Evolutionary conservation across 148 eudicot species (phyloP), one percentile per base, ranked within the genome.

Genomic region (Chenopodium quinoa): DNA sequence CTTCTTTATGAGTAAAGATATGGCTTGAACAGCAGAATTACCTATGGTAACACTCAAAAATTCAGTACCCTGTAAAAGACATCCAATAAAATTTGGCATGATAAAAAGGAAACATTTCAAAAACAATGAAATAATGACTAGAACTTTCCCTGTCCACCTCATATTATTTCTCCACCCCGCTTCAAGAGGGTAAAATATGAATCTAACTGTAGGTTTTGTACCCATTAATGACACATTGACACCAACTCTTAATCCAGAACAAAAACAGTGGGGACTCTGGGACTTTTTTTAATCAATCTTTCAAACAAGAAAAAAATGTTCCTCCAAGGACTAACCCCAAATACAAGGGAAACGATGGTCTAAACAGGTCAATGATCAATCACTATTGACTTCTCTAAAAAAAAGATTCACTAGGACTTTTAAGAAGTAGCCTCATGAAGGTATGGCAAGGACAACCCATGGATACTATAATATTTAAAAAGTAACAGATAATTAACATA

Each of bases 11-110:
- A 95, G 92, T 78, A 95, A 84, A 71, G 93, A 88, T 85, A 95
- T 95, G 50, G 99, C 99, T 85, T 95, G 91, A 79, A 92, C 95
- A 71, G 99, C 99, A 66, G 97, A 95, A 88, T 95, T 95, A 58
- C 99, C 98, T 95, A 89, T 44, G 77, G 44, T 52, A 78, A 27
- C 31, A 63, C 66, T 70, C 7, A n/a, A 62, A 50, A 7, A 27
- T 84, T 83, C 69, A 82, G 64, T 47, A 81, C 58, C 77, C 34
- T 9, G 17, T 23, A 12, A 11, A n/a, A 48, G 17, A 22, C 37
- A 27, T 47, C 29, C 32, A 46, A 31, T 47, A 73, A 17, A 73
- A n/a, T 22, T 23, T 47, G 29, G 4, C 9, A 23, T 2, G n/a
- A 47, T 46, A 48, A n/a, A 47, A 23, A 11, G 1, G 23, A 71